Base-by-base conservation (phyloP, 164 flowering plant genomes). In the Saururus chinensis region DNA sequence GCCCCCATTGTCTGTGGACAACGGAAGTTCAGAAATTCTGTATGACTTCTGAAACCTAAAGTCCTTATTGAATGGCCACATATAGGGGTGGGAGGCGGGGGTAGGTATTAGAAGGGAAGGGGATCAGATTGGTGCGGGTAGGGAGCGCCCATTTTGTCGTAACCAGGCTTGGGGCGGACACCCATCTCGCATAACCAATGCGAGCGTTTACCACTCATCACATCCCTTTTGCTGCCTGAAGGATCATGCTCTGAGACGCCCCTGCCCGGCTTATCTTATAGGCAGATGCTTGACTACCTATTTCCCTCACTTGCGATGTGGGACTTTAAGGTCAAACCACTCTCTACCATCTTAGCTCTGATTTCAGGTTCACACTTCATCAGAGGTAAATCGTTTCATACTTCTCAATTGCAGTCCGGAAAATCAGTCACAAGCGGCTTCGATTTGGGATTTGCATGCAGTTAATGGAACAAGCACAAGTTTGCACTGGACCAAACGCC, bases 221-320 rank as follows among this genome's bases (percentile, higher is more conserved):
- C 25, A 64, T 80, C 79, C 81, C 81, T 52, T 70, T 64, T 12
- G 40, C 79, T 73, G 79, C 83, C 81, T 77, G 79, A 80, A 80
- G 83, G 83, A 80, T 80, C 83, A 77, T 80, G 21, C 9, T 26
- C 7, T 12, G 7, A 19, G 19, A 0, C 19, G 4, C 23, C 56
- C 23, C 23, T 21, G 9, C 54, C 54, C 1, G 10, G 23, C 23
- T 21, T 8, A 9, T 53, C n/a, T 53, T 53, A 20, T 53, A 53
- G 23, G 22, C 19, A 19, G 4, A 14, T 0, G 17, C 56, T 7
- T 12, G 20, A n/a, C 23, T 19, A 19, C 56, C 23, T 53, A n/a
- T 30, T 12, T n/a, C 7, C 22, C 5, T 12, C 19, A n/a, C 56
- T 53, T 19, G 23, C 56, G 7, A 53, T 53, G 23, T 53, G 56